These are phyloP conservation scores for Termitomyces sp. DNA, from an alignment of 768 basidiomycete species.

Conservation along the genomic window DNA sequence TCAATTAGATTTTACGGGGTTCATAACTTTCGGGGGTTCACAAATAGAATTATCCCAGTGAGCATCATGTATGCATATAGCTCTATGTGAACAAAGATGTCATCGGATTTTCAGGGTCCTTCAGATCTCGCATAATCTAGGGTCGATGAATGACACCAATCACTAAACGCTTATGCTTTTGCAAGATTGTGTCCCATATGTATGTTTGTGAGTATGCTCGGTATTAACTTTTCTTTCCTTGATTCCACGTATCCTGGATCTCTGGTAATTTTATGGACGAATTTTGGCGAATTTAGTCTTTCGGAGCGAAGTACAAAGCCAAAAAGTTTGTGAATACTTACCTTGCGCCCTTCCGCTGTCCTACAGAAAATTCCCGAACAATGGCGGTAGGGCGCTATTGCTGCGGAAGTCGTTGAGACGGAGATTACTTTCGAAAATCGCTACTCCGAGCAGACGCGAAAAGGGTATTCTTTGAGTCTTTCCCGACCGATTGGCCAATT, in stretches of 20 bases:
- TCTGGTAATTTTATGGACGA: background rate
- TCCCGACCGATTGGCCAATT: background rate
- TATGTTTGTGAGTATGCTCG: background rate
- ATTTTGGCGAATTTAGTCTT: background rate
- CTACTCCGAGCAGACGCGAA: constrained; percentile 9
- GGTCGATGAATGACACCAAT: background rate
- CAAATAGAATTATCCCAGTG: too few species aligned
- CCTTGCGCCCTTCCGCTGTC: background rate
- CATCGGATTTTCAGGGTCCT: background rate
- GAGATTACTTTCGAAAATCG: constrained; percentile 1
- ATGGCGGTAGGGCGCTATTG: constrained; percentile 5
- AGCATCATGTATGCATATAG: background rate
- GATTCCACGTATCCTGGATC: background rate
- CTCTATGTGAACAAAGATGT: background rate
- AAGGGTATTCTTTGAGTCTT: background rate
- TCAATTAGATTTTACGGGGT: too few species aligned
- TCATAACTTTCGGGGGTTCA: too few species aligned
- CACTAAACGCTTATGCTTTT: background rate
- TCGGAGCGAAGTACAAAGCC: background rate
- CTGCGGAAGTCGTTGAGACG: constrained; percentile 1
- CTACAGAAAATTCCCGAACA: constrained; percentile 4
- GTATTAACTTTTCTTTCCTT: background rate
- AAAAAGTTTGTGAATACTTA: background rate
- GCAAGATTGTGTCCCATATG: background rate
- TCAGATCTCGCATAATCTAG: background rate